These are phyloP conservation scores for Cryptococcus maquisensis DNA, from an alignment of 1,284 basidiomycete genomes.

Conservation along the genomic window DNA sequence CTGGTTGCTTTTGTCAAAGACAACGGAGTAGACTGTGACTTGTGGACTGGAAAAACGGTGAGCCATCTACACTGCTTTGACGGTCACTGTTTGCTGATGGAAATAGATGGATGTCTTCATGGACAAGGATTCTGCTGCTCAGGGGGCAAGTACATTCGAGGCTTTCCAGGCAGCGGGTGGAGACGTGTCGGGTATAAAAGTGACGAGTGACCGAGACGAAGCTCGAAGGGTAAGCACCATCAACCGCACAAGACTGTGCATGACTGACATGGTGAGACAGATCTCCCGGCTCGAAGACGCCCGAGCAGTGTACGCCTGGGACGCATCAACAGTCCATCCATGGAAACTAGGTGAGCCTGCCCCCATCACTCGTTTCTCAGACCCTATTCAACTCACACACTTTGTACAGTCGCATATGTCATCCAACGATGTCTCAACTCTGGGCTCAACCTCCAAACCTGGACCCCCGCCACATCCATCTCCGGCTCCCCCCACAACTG, in stretches of 20 bases:
- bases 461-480: slow-evolving; percentile 19
- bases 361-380: too few relatives aligned
- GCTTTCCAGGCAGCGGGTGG: slow-evolving; percentile 19
- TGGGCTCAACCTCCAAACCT: slow-evolving; percentile 19
- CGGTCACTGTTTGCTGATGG: not conserved
- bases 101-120: slow-evolving; percentile 17
- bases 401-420: slow-evolving; percentile 11
- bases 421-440: slow-evolving; percentile 12
- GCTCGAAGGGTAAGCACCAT: slow-evolving; percentile 14
- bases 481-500: slow-evolving; percentile 6
- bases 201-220: slow-evolving; percentile 6
- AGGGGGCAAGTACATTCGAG: slow-evolving; percentile 7
- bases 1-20: slow-evolving; percentile 18
- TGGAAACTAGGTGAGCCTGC: slow-evolving; percentile 20
- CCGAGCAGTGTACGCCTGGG: slow-evolving; percentile 16
- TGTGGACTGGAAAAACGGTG: slow-evolving; percentile 23
- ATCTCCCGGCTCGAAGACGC: slow-evolving; percentile 18
- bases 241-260: not conserved
- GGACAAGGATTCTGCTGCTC: slow-evolving; percentile 11
- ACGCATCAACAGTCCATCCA: slow-evolving; percentile 23
- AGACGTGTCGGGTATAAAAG: slow-evolving; percentile 16
- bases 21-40: slow-evolving; percentile 29
- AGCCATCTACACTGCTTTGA: not conserved
- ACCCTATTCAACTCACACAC: too few relatives aligned
- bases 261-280: slow-evolving; percentile 6